These are phyloP conservation scores for Hygrophoropsis aurantiaca DNA, from an alignment of 768 basidiomycete species.

Conservation along the genomic window DNA sequence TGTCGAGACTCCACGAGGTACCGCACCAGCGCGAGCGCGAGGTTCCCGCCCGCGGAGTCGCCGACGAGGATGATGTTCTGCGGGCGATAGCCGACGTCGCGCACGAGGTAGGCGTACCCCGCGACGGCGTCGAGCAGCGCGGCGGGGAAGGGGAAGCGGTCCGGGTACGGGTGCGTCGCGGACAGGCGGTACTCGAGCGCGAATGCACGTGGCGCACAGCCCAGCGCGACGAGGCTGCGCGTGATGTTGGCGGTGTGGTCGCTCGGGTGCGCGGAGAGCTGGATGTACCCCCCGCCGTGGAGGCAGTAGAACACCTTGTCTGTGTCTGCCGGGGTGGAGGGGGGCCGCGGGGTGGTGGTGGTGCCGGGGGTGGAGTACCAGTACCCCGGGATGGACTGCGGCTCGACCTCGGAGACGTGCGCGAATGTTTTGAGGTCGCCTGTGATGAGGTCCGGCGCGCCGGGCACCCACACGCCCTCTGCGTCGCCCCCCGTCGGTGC, in stretches of 20 bases:
- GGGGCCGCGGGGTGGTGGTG: slow-evolving; percentile 34
- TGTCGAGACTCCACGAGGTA: slow-evolving; percentile 52
- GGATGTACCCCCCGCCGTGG: slow-evolving; percentile 64
- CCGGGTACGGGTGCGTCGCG: slow-evolving; percentile 38
- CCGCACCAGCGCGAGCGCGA: slow-evolving; percentile 60
- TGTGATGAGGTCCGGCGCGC: slow-evolving; percentile 26
- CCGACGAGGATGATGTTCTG: slow-evolving; percentile 65
- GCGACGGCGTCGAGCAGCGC: slow-evolving; percentile 74
- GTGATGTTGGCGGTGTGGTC: slow-evolving; percentile 46
- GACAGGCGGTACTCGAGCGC: slow-evolving; percentile 74
- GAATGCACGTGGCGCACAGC: slow-evolving; percentile 48
- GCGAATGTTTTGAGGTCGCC: slow-evolving; percentile 28
- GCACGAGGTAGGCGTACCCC: slow-evolving; percentile 70
- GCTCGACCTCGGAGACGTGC: slow-evolving; percentile 34
- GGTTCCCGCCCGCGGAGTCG: slow-evolving; percentile 79
- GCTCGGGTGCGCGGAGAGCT: slow-evolving; percentile 56
- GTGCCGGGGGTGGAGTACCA: slow-evolving; percentile 49
- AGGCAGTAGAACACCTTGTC: slow-evolving; percentile 61
- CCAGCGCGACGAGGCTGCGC: slow-evolving; percentile 46
- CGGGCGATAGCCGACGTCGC: slow-evolving; percentile 54
- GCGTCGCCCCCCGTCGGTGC: slow-evolving; percentile 7
- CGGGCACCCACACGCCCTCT: slow-evolving; percentile 33
- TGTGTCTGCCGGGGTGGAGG: slow-evolving; percentile 37
- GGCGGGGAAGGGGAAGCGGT: slow-evolving; percentile 65
- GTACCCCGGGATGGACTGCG: slow-evolving; percentile 53